Conservation (phyloP, 371 early-diverging fungal species). For the Dichotomocladium elegans region DNA sequence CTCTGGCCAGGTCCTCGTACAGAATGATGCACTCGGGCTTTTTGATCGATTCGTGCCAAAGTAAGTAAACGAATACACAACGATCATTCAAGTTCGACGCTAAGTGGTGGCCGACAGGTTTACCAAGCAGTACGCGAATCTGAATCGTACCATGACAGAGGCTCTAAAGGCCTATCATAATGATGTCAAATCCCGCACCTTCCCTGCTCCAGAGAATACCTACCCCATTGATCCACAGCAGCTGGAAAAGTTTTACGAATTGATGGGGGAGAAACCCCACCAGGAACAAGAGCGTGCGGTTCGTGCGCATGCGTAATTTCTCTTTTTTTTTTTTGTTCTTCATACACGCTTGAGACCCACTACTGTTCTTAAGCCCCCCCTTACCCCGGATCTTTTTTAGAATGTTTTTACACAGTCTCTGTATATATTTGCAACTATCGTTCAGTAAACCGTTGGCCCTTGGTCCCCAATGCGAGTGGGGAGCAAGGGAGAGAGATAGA, state of each 20-base stretch:
- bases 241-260: conserved; percentile 43
- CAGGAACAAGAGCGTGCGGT: neutral
- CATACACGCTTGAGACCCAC: neutral
- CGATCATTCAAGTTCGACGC: too few species aligned
- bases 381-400: too few species aligned
- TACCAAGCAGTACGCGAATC: conserved; percentile 82
- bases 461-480: too few species aligned
- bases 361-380: too few species aligned
- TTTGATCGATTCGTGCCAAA: conserved; percentile 82
- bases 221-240: conserved; percentile 68
- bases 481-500: too few species aligned
- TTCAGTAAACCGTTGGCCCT: too few species aligned
- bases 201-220: conserved; percentile 78
- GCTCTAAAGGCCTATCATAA: conserved; percentile 70
- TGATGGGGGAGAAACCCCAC: neutral
- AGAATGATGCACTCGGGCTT: conserved; percentile 84
- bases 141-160: conserved; percentile 65
- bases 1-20: conserved; percentile 93
- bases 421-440: too few species aligned
- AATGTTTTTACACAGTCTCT: too few species aligned
- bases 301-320: neutral
- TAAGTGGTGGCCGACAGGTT: conserved; percentile 51
- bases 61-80: conserved; percentile 17
- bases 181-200: conserved; percentile 73
- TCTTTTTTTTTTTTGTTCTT: neutral